A percentile compares a stretch with the other conserved stretches of the same genome.
These are phyloP conservation scores for Quercus ilex DNA, from an alignment of 306 rosid genomes.

Conservation along the genomic window DNA sequence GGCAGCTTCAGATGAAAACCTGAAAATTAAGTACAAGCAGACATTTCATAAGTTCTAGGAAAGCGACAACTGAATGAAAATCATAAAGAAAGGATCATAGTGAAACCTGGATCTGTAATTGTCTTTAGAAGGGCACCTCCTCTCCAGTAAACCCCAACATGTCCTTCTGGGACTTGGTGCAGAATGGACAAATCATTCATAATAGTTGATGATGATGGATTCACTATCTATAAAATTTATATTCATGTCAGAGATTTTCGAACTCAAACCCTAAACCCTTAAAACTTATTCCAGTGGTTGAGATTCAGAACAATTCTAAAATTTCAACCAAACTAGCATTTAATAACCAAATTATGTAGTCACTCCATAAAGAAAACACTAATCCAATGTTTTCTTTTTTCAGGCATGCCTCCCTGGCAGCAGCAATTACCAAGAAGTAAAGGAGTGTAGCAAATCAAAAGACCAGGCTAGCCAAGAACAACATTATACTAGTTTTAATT, in stretches of 20 bases:
- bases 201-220: slow-evolving; percentile 45
- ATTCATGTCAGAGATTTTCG: slow-evolving; percentile 1
- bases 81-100: neutral
- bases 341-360: too few species aligned
- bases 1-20: slow-evolving; percentile 93
- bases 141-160: slow-evolving; percentile 93
- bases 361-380: neutral
- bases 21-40: slow-evolving; percentile 25
- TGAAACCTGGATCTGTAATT: slow-evolving; percentile 73
- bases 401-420: neutral
- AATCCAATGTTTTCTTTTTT: neutral
- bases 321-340: neutral
- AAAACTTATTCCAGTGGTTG: neutral
- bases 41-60: neutral
- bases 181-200: slow-evolving; percentile 44
- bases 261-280: neutral
- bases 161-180: slow-evolving; percentile 99
- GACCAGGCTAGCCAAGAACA: too few species aligned
- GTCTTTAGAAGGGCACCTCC: slow-evolving; percentile 89
- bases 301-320: neutral
- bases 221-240: slow-evolving; percentile 39
- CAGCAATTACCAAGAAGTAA: neutral
- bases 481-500: too few species aligned
- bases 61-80: neutral
- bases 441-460: neutral